Base-by-base conservation (phyloP, 2,329 filamentous ascomycete genomes). In the Pseudocercospora musae region DNA sequence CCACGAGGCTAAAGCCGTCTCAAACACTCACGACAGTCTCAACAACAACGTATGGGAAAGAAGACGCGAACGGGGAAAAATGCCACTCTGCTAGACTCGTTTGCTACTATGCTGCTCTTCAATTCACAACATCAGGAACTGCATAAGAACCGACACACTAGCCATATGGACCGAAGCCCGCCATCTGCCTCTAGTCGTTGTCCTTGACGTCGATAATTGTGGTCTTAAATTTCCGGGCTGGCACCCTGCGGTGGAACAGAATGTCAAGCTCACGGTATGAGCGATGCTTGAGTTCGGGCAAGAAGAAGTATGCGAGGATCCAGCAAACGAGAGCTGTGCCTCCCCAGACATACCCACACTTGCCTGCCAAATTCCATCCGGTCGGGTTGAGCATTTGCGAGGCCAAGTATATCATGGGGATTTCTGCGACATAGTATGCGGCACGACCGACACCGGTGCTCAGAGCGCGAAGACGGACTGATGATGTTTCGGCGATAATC, bases 301-400 rank as follows among this genome's bases (percentile, higher is more conserved):
- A 70, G 64, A 71, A 74, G 70, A 80, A 81, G 69, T 73, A 80
- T 1, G 78, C 78, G 66, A 70, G 67, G 4, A 80, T 52, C 71
- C 73, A 78, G 67, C 77, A 80, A 9, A 81, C 72, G 3, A 71
- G 25, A 4, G 77, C 78, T 4, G 79, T 81, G 1, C 75, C 70
- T 1, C 77, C 80, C 80, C 79, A 82, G n/a, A 82, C 76, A 61
- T 78, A 81, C 1, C 79, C 80, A 60, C 78, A 81, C 72, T 81
- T 81, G 33, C 79, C 79, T n/a, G 56, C 65, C 18, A 70, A 49
- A 56, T 77, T 71, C 76, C 75, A 78, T 1, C 70, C 70, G 1
- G 73, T 70, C 2, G 68, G 68, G 52, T 71, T 69, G 49, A 72
- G 60, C 63, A 72, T 58, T 15, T 57, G 52, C 4, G 61, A 65